Base-by-base conservation (phyloP, 306 rosid genomes). In the Arachis hypogaea region DNA sequence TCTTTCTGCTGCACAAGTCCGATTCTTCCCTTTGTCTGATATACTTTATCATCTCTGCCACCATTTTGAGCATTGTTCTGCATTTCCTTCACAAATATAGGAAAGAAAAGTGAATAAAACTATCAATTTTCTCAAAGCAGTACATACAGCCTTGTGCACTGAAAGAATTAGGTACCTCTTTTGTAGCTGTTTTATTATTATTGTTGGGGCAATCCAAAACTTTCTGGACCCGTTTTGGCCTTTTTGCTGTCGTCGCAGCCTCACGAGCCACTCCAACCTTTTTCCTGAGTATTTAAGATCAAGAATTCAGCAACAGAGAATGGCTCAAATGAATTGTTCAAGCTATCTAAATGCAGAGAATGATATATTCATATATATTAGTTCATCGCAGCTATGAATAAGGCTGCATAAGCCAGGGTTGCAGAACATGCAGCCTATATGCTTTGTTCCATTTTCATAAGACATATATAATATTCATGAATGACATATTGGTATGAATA, bases 161-260 rank as follows among this genome's bases (percentile, higher is more conserved):
- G 38, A 65, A 44, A 66, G 69, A 71, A 58, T 71, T 29, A 33
- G 43, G 69, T 62, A 91, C 99, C 97, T 90, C 96, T 83, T 82
- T 88, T 59, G 50, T 28, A 78, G 81, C 80, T 66, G 84, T 58
- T 75, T 81, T 86, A 44, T 6, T 63, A 49, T 63, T 22, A 66
- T 16, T 57, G 40, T 78, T 81, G 22, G 84, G 69, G 56, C 87
- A 96, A 54, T 83, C 92, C 43, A 68, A 73, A 78, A 75, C 70
- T 82, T 86, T 90, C 18, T 83, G 88, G 7, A 12, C 80, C 73
- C 86, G 77, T 68, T 86, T 85, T 58, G 83, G 90, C 82, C 88
- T 88, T 75, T 76, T 90, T 43, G 90, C 58, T 57, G 87, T 78
- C 38, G 87, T 78, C 38, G 77, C 82, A 54, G 85, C 59, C 12